Base-by-base conservation (phyloP, 1,284 basidiomycete species). In the Taiwanofungus camphoratus region DNA sequence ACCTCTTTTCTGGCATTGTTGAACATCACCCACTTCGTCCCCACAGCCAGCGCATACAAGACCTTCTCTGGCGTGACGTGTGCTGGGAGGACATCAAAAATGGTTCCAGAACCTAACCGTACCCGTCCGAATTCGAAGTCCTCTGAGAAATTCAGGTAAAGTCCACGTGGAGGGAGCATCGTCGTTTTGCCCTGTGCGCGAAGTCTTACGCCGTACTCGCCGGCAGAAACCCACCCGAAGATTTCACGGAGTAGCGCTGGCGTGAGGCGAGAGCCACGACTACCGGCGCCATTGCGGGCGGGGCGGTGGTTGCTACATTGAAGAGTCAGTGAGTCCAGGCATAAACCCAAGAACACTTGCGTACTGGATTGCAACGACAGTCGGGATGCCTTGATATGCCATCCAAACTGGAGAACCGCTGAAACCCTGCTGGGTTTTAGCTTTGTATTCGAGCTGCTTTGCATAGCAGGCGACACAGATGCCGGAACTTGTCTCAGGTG, bases 341-440 rank as follows among this genome's bases (percentile, higher is more conserved):
- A 9, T 15, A 29, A 8, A 22, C 22, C 8, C 5, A 24, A 12
- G 18, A 18, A 34, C 4, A 36, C 29, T 3, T 13, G 15, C 39
- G 29, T 32, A 46, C 45, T 46, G 45, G 16, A 46, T 46, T 21
- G 39, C 45, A 8, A 46, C 27, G 8, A 38, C 40, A 5, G 33
- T 42, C 2, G 39, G 45, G 11, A 3, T 12, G 2, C 35, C 29
- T 6, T 31, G 0, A 21, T 42, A 39, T n/a, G 16, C 34, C 2
- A 18, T 33, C 45, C 45, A 46, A 16, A 46, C 45, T 5, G 39
- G 33, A 16, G 39, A 37, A 8, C 45, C 45, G 36, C 45, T 46
- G 18, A 46, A 37, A 5, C 45, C 45, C 24, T 38, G 34, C 40
- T 46, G 34, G 5, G 45, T 46, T 18, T 37, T 27, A 11, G 21